Conservation (phyloP, 495 filamentous ascomycete species). For the Trichoderma virens region DNA sequence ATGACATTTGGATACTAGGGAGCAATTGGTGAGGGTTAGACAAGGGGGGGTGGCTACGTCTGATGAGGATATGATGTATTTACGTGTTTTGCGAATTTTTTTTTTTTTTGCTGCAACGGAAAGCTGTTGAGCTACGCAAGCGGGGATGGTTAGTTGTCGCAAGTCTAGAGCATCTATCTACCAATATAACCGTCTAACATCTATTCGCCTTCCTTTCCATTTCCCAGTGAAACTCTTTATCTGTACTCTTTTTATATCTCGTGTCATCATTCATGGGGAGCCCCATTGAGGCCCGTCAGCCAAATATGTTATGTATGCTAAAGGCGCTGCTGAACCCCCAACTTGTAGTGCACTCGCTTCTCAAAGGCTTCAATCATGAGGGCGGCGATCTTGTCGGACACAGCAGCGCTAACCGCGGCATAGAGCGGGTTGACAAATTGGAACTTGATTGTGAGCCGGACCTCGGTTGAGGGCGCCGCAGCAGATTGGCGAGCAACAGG, state of each 20-base stretch:
- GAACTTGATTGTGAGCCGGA: slow-evolving; percentile 67
- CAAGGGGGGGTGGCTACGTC: neutral
- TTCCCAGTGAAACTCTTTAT: no score
- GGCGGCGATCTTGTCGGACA: slow-evolving; percentile 74
- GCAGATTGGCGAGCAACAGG: neutral
- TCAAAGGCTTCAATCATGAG: slow-evolving; percentile 94
- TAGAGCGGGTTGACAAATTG: slow-evolving; percentile 81
- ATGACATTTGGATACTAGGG: slow-evolving; percentile 7
- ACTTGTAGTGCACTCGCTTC: slow-evolving; percentile 13
- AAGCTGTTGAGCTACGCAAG: neutral
- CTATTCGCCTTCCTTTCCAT: neutral
- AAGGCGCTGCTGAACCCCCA: neutral
- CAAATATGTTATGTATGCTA: neutral
- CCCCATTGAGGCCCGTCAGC: neutral
- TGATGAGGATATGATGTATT: slow-evolving; percentile 20
- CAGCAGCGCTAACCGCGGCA: slow-evolving; percentile 64
- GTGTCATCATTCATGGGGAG: neutral
- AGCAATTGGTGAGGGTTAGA: neutral
- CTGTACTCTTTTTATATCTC: neutral
- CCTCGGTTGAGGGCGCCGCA: slow-evolving; percentile 47
- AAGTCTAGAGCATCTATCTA: neutral
- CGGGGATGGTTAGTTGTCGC: neutral
- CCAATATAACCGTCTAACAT: neutral
- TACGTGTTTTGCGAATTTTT: slow-evolving; percentile 7
- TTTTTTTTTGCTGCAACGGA: neutral